These are phyloP conservation scores for Glarea lozoyensis DNA, from an alignment of 495 filamentous ascomycete genomes.

Conservation along the genomic window DNA sequence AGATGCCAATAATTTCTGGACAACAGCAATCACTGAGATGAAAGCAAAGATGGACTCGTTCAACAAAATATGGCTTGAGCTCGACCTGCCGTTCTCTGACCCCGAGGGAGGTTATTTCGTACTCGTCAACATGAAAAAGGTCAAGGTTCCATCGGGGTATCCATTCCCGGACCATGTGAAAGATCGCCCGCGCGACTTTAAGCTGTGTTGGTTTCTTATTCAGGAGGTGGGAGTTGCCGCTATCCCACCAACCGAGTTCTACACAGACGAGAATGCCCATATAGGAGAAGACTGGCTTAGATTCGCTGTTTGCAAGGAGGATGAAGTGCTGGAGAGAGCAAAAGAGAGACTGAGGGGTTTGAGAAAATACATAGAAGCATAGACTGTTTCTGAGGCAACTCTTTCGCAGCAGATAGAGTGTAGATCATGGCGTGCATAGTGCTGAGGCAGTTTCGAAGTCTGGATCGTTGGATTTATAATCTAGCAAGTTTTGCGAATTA, in stretches of 20 bases:
- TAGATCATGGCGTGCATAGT: too few species aligned
- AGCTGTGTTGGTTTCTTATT: constrained; percentile 92
- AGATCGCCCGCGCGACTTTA: constrained; percentile 80
- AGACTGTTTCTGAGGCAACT: too few species aligned
- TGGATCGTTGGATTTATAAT: too few species aligned
- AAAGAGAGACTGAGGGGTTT: constrained; percentile 81
- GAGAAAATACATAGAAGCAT: constrained; percentile 71
- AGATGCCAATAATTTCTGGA: constrained; percentile 80
- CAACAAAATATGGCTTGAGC: constrained; percentile 80
- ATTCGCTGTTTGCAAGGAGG: constrained; percentile 96
- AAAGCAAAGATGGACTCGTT: constrained; percentile 78
- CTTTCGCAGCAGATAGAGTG: too few species aligned
- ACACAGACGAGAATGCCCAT: constrained; percentile 70
- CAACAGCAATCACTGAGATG: constrained; percentile 77
- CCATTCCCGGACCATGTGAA: constrained; percentile 83
- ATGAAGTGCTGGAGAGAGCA: constrained; percentile 78
- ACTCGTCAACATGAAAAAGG: constrained; percentile 79
- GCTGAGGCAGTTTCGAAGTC: too few species aligned
- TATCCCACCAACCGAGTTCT: constrained; percentile 95
- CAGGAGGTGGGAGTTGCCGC: constrained; percentile 92
- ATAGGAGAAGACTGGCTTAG: constrained; percentile 88
- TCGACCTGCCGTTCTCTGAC: constrained; percentile 82
- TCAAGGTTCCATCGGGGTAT: constrained; percentile 73
- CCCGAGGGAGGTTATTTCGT: constrained; percentile 97
- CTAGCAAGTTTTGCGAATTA: too few species aligned